Percentiles rank a stretch among this genome's conserved stretches.
These are phyloP conservation scores for Astrothelium subdiscretum DNA, from an alignment of 495 filamentous ascomycete genomes.

Conservation along the genomic window DNA sequence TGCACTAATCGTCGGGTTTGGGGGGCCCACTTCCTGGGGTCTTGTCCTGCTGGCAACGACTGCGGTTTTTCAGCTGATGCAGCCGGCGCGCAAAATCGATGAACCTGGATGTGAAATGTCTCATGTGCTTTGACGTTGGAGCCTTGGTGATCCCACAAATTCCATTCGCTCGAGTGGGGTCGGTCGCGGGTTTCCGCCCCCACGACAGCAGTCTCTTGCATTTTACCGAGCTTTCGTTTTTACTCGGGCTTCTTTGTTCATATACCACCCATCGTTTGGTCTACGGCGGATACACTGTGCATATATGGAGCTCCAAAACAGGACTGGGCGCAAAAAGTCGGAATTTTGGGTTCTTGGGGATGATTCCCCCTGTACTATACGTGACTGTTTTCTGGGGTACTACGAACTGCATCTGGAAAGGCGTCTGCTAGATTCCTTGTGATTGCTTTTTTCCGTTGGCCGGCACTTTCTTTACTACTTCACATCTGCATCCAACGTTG, in stretches of 20 bases:
- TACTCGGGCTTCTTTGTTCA: slow-evolving; percentile 3
- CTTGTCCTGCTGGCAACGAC: not conserved
- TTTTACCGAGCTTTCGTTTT: not conserved
- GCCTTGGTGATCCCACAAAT: not conserved
- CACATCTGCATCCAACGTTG: not conserved
- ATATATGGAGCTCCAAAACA: not conserved
- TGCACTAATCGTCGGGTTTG: not conserved
- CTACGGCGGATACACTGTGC: not conserved
- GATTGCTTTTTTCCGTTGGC: not conserved
- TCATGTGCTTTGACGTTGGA: slow-evolving; percentile 1
- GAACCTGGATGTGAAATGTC: not conserved
- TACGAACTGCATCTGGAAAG: not conserved
- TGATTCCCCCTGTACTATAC: not conserved
- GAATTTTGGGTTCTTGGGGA: not conserved
- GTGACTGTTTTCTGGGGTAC: not conserved
- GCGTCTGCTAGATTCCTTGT: not conserved
- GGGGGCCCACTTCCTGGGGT: not conserved
- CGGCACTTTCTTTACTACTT: not conserved
- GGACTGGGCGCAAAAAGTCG: not conserved
- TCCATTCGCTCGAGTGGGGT: not conserved
- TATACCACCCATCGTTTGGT: not conserved
- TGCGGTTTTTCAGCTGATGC: not conserved
- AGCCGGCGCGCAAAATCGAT: not conserved
- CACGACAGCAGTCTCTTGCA: not conserved
- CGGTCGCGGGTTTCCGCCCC: not conserved